These are phyloP conservation scores for Fusarium sp. DNA, from an alignment of 2,329 filamentous ascomycete genomes.

Conservation along the genomic window DNA sequence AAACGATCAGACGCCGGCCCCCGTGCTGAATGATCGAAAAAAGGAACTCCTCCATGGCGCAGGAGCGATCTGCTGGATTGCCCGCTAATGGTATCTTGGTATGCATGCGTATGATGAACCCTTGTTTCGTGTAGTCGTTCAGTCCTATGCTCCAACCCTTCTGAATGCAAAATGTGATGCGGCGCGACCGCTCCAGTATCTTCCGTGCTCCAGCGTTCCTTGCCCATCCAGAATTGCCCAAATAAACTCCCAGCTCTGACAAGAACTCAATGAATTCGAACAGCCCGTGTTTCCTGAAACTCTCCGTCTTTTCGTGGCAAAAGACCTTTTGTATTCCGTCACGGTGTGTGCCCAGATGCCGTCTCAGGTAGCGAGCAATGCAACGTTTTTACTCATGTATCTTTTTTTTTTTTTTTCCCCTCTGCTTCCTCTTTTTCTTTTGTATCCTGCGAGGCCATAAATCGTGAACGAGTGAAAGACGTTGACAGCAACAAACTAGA, in stretches of 20 bases:
- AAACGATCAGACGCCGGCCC: slow-evolving; percentile 34
- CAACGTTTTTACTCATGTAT: neutral
- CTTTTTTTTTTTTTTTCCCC: neutral
- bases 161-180: slow-evolving; percentile 41
- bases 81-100: slow-evolving; percentile 31
- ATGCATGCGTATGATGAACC: slow-evolving; percentile 40
- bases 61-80: slow-evolving; percentile 29
- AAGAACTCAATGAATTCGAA: slow-evolving; percentile 21
- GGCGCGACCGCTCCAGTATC: slow-evolving; percentile 39
- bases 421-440: neutral
- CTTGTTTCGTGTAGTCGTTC: slow-evolving; percentile 42
- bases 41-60: slow-evolving; percentile 28
- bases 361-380: neutral
- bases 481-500: neutral
- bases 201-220: slow-evolving; percentile 37
- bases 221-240: slow-evolving; percentile 15
- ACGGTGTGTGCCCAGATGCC: neutral
- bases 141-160: slow-evolving; percentile 38
- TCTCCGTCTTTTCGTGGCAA: slow-evolving; percentile 13
- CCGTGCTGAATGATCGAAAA: slow-evolving; percentile 26
- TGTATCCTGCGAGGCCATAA: neutral
- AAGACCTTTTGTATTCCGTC: neutral
- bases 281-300: slow-evolving; percentile 6
- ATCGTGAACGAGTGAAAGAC: neutral
- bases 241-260: slow-evolving; percentile 38